Evolutionary conservation across 176 grass and related monocot species (phyloP).

Genomic region (Pharus latifolius): DNA sequence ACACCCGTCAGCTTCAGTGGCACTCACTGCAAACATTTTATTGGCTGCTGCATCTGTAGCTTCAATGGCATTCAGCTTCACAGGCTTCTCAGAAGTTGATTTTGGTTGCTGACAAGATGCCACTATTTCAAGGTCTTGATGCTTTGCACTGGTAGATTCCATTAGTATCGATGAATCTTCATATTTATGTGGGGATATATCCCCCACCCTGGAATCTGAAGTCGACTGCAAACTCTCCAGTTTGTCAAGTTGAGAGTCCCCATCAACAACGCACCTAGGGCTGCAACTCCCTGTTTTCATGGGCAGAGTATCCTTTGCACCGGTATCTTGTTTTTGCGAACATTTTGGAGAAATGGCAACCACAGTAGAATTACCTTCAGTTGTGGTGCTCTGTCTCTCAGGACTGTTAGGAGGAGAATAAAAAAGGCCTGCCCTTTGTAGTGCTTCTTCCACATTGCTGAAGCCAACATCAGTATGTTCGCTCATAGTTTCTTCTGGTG

Average conservation of each 20-base stretch:
- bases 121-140: neutral
- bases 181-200: neutral
- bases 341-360: neutral
- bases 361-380: constrained; percentile 27
- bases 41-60: constrained; percentile 13
- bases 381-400: constrained; percentile 4
- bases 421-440: constrained; percentile 75
- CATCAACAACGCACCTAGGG: neutral
- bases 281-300: neutral
- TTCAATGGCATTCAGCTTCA: neutral
- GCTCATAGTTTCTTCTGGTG: neutral
- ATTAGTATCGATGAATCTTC: neutral
- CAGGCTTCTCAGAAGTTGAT: neutral
- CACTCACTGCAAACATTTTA: neutral
- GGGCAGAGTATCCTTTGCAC: neutral
- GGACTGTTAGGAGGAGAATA: constrained; percentile 90
- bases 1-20: constrained; percentile 1
- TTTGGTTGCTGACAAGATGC: neutral
- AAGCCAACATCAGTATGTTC: constrained; percentile 14
- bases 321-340: neutral
- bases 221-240: constrained; percentile 5
- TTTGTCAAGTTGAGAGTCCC: constrained; percentile 6
- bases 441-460: constrained; percentile 50
- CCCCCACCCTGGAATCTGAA: neutral
- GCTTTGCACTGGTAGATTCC: constrained; percentile 5